These are phyloP conservation scores for Anethum foeniculum DNA, from an alignment of 140 eudicot species.

Conservation along the genomic window DNA sequence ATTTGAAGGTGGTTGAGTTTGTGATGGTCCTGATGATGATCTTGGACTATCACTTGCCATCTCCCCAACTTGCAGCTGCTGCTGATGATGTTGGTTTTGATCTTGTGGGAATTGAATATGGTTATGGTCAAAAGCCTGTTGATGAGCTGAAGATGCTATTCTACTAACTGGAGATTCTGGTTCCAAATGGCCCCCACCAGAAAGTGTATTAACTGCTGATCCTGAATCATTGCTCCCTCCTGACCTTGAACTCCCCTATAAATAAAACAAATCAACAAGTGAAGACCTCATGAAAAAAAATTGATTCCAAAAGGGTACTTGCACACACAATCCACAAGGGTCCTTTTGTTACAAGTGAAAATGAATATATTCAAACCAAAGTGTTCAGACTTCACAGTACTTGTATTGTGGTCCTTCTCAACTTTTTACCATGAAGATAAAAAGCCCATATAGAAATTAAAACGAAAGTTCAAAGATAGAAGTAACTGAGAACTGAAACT, in stretches of 20 bases:
- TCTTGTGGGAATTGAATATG: constrained; percentile 18
- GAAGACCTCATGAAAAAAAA: neutral
- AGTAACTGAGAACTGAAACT: constrained; percentile 17
- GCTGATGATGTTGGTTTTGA: constrained; percentile 17
- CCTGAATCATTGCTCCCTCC: constrained; percentile 77
- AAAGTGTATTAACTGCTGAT: constrained; percentile 59
- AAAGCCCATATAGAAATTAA: neutral
- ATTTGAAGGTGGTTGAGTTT: constrained; percentile 30
- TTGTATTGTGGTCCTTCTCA: neutral
- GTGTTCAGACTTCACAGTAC: neutral
- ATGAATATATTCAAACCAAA: neutral
- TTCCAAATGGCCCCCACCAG: constrained; percentile 40
- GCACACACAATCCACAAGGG: constrained; percentile 1
- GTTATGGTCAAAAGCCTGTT: constrained; percentile 34
- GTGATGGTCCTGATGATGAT: constrained; percentile 53
- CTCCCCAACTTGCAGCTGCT: constrained; percentile 18
- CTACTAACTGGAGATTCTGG: constrained; percentile 79
- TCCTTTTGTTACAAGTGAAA: neutral
- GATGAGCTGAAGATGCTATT: constrained; percentile 38
- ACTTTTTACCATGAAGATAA: neutral
- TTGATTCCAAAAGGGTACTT: neutral
- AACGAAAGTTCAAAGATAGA: constrained; percentile 36
- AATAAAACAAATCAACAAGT: constrained; percentile 10
- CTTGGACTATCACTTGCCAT: constrained; percentile 59
- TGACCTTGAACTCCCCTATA: constrained; percentile 70